These are phyloP conservation scores for Colletotrichum scovillei DNA, from an alignment of 2,329 filamentous ascomycete genomes.

Conservation along the genomic window DNA sequence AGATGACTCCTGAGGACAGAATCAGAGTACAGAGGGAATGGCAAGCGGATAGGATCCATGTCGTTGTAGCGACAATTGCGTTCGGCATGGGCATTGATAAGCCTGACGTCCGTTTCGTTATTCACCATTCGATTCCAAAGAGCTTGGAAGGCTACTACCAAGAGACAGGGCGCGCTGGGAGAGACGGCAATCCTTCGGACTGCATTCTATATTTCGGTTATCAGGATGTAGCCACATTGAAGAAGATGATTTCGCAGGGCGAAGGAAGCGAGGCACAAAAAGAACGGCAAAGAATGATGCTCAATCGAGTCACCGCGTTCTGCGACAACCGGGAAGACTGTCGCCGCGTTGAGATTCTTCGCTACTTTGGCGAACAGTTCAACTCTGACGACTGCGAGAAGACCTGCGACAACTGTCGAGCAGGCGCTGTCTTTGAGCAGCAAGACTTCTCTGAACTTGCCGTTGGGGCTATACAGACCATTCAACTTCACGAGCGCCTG, in stretches of 20 bases:
- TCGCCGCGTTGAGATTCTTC: slow-evolving; percentile 85
- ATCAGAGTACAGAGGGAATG: slow-evolving; percentile 79
- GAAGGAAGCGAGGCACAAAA: slow-evolving; percentile 84
- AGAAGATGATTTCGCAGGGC: slow-evolving; percentile 84
- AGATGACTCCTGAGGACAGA: slow-evolving; percentile 76
- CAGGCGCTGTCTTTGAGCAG: slow-evolving; percentile 75
- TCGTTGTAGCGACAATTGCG: slow-evolving; percentile 97
- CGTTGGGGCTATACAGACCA: slow-evolving; percentile 74
- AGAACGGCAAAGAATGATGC: slow-evolving; percentile 84
- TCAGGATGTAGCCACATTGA: slow-evolving; percentile 77
- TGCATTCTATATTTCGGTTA: slow-evolving; percentile 94
- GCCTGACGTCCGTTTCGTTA: slow-evolving; percentile 93
- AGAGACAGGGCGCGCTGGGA: slow-evolving; percentile 93
- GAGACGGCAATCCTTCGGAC: slow-evolving; percentile 87
- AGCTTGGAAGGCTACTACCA: slow-evolving; percentile 98
- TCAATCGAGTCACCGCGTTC: slow-evolving; percentile 85
- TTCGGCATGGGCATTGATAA: slow-evolving; percentile 99
- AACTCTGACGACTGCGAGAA: slow-evolving; percentile 75
- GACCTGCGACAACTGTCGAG: slow-evolving; percentile 91
- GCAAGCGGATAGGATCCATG: slow-evolving; percentile 83
- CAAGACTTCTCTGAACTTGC: slow-evolving; percentile 84
- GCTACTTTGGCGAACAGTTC: slow-evolving; percentile 95
- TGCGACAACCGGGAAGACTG: slow-evolving; percentile 93
- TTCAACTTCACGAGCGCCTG: slow-evolving; percentile 70
- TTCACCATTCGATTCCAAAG: slow-evolving; percentile 93